phyloP scores from a whole-genome alignment of 1,139 yeast species.

The Debaryomyces nepalensis region DNA sequence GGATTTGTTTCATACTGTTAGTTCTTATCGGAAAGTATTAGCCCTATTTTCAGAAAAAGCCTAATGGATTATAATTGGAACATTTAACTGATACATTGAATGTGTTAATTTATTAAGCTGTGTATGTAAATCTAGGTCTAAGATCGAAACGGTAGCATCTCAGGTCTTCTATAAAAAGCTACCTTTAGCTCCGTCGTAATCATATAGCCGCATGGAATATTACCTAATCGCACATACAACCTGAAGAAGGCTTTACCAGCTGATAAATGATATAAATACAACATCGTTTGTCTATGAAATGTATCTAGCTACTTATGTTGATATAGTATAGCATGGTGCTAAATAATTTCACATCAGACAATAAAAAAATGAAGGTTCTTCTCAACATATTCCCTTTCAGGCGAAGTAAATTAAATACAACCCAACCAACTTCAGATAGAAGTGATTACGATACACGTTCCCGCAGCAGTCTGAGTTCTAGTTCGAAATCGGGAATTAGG shows the following conservation, averaged over 20 bases:
- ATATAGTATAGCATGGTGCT: neutral
- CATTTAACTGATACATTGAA: too few species aligned
- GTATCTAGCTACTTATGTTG: too few species aligned
- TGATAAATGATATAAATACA: neutral
- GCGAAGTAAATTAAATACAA: neutral
- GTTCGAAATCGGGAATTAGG: neutral
- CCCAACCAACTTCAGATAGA: neutral
- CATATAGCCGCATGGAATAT: constrained; percentile 3
- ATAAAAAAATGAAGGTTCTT: neutral
- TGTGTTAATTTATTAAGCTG: too few species aligned
- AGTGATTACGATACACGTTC: neutral
- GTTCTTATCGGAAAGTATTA: too few species aligned
- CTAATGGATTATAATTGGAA: too few species aligned
- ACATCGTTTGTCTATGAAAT: too few species aligned
- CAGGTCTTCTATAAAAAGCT: too few species aligned
- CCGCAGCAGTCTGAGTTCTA: constrained; percentile 2
- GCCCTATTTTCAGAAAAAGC: too few species aligned
- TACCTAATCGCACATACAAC: constrained; percentile 5
- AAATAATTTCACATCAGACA: neutral
- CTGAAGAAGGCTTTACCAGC: neutral
- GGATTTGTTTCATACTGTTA: too few species aligned
- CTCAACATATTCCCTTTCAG: neutral
- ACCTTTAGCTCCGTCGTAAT: neutral
- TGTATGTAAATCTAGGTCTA: too few species aligned
- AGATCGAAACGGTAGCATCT: too few species aligned